Base-by-base conservation (phyloP, 2,329 filamentous ascomycete genomes). In the Triangularia setosa region DNA sequence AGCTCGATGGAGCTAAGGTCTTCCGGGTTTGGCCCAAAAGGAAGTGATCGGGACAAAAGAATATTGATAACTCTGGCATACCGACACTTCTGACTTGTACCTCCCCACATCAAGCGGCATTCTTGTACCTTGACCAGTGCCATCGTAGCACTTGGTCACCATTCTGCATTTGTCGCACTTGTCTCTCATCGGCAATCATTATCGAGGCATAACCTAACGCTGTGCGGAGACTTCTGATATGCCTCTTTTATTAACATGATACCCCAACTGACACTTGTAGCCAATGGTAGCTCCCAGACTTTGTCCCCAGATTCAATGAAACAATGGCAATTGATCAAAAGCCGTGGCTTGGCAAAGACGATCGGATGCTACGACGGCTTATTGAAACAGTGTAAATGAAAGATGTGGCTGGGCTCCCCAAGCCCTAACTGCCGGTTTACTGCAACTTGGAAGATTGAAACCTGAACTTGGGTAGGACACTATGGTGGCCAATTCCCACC, bases 251-350 rank as follows among this genome's bases (percentile, higher is more conserved):
- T 30, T 40, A 30, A 35, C 12, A 14, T 25, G 18, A 18, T 35
- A 57, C 23, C 25, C 54, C n/a, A 16, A 30, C 4, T 18, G 11
- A n/a, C 16, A 11, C 18, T 21, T n/a, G 14, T 21, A 14, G 12
- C 27, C 30, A 23, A 35, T 35, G 4, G 35, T 23, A 30, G 56
- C 28, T 30, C 23, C 21, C 24, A n/a, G 18, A n/a, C n/a, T 11
- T n/a, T 8, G 23, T 9, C 24, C 18, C 57, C 21, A 35, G 55
- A 58, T 58, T 12, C 12, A 58, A 58, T 21, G 9, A 6, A n/a
- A 60, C 30, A 12, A 60, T 53, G 58, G 40, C 58, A 52, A 14
- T 60, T 60, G 58, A 60, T 60, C 40, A 52, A 25, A 30, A 21
- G 44, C 58, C 58, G 58, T 53, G 3, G 35, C 40, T 60, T 60